These are phyloP conservation scores for Coniochaeta sp. DNA, from an alignment of 2,329 filamentous ascomycete genomes.

Conservation along the genomic window DNA sequence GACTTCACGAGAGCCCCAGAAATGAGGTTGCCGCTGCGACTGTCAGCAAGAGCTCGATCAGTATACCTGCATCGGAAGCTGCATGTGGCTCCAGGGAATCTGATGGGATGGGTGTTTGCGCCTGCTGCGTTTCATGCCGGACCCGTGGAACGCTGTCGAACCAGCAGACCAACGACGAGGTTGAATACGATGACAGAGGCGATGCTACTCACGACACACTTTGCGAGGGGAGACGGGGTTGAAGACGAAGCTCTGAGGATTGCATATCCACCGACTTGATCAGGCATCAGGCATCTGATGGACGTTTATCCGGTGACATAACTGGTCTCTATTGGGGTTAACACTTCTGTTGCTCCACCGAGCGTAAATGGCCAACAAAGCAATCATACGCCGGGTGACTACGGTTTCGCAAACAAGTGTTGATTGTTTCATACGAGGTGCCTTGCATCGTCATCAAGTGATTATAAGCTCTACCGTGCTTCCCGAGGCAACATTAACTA, in stretches of 20 bases:
- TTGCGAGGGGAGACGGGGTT: background rate
- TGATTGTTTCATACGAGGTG: background rate
- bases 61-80: background rate
- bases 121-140: background rate
- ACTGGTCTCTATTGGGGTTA: background rate
- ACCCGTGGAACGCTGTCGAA: background rate
- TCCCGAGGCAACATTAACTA: background rate
- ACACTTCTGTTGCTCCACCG: background rate
- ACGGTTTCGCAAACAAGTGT: background rate
- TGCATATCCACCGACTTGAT: background rate
- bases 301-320: background rate
- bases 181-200: background rate
- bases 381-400: background rate
- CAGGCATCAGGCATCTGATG: background rate
- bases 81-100: background rate
- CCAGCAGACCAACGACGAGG: background rate
- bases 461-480: background rate
- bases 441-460: background rate
- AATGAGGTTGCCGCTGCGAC: background rate
- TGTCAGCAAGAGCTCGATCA: background rate
- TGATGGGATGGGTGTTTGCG: background rate
- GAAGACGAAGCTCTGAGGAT: background rate
- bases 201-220: too few relatives aligned
- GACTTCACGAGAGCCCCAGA: background rate
- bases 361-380: background rate